A percentile compares a stretch with the other conserved stretches of the same genome.
phyloP scores from a whole-genome alignment of 306 rosid species.

The Fragaria vesca region DNA sequence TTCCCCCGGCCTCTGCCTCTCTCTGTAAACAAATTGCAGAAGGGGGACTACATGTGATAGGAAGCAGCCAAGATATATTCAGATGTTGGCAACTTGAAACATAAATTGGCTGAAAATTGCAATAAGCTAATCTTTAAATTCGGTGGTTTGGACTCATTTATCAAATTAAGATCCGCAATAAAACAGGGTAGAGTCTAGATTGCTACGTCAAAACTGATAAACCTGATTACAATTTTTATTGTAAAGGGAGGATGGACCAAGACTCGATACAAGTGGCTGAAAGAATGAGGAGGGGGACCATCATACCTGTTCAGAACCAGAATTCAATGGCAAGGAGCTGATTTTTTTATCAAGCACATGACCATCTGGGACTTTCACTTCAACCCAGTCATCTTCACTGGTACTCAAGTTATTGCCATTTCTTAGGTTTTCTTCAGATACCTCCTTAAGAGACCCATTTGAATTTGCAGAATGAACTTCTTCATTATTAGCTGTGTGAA shows the following conservation, averaged over 20 bases:
- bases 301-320: conserved; percentile 48
- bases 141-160: neutral
- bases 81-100: neutral
- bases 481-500: conserved; percentile 34
- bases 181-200: neutral
- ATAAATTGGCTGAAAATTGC: neutral
- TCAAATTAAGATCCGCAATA: neutral
- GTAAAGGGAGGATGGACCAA: neutral
- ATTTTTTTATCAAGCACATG: conserved; percentile 14
- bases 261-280: neutral
- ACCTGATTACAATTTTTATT: neutral
- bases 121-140: neutral
- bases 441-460: conserved; percentile 27
- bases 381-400: conserved; percentile 87
- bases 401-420: conserved; percentile 24
- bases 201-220: neutral
- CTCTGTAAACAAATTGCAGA: neutral
- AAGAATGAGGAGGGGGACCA: neutral
- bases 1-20: neutral
- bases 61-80: neutral
- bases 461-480: conserved; percentile 27
- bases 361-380: conserved; percentile 50
- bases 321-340: conserved; percentile 22
- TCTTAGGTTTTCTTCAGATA: conserved; percentile 34
- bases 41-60: neutral